Percentiles rank a stretch among this genome's conserved stretches.
Conservation (phyloP, 768 basidiomycete species). For the Suillus clintonianus region DNA sequence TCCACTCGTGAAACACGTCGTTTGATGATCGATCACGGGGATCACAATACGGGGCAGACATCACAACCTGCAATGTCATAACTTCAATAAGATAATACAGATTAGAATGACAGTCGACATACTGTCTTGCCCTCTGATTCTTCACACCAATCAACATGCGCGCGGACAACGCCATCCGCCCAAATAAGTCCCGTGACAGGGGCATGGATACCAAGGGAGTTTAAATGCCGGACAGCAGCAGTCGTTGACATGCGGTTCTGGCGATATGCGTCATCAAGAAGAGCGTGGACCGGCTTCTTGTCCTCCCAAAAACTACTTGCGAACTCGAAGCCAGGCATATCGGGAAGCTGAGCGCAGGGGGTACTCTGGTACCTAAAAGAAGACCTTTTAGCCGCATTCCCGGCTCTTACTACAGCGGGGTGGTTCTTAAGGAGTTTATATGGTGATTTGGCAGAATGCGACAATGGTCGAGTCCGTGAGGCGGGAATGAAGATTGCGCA, state of each 20-base stretch:
- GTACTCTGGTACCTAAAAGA: slow-evolving; percentile 57
- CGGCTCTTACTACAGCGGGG: slow-evolving; percentile 34
- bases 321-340: slow-evolving; percentile 52
- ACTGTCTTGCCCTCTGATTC: slow-evolving; percentile 37
- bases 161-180: slow-evolving; percentile 52
- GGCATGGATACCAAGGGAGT: slow-evolving; percentile 44
- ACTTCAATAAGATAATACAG: not conserved
- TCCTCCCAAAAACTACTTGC: slow-evolving; percentile 59
- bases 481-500: slow-evolving; percentile 49
- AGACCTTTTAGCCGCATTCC: slow-evolving; percentile 40
- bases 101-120: slow-evolving; percentile 17
- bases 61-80: slow-evolving; percentile 38
- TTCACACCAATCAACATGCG: slow-evolving; percentile 57
- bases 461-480: slow-evolving; percentile 39
- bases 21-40: slow-evolving; percentile 14
- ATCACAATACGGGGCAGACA: slow-evolving; percentile 50
- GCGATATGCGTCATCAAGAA: slow-evolving; percentile 55
- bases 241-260: slow-evolving; percentile 61
- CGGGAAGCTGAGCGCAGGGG: slow-evolving; percentile 48
- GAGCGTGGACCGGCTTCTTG: slow-evolving; percentile 53
- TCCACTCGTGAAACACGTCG: slow-evolving; percentile 50
- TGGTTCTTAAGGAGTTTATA: slow-evolving; percentile 50
- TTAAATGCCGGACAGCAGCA: slow-evolving; percentile 49
- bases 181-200: slow-evolving; percentile 58
- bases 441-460: slow-evolving; percentile 44